phyloP scores from a whole-genome alignment of 345 rosid species.

The Eucalyptus sideroxylon region DNA sequence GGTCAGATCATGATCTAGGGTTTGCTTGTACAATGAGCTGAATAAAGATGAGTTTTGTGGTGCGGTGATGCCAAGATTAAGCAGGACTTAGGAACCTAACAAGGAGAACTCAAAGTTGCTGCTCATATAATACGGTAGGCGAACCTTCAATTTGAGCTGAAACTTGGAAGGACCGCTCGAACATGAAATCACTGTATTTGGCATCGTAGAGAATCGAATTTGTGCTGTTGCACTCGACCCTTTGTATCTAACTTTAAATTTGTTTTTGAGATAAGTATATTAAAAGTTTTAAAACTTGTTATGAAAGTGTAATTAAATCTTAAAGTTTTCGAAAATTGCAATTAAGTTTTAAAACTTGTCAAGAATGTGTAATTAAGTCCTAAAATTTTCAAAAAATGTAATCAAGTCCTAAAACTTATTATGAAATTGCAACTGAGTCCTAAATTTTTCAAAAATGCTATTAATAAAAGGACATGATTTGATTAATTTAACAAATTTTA shows the following conservation, averaged over 20 bases:
- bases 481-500: too few species aligned
- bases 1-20: not conserved
- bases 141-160: not conserved
- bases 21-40: not conserved
- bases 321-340: too few species aligned
- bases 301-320: too few species aligned
- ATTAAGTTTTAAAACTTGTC: too few species aligned
- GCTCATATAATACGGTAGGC: not conserved
- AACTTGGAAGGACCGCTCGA: not conserved
- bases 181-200: not conserved
- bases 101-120: not conserved
- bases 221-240: not conserved
- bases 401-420: too few species aligned
- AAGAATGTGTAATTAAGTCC: too few species aligned
- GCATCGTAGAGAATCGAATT: not conserved
- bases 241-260: not conserved
- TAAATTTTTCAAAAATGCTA: too few species aligned
- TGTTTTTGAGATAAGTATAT: too few species aligned
- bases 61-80: not conserved
- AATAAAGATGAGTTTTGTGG: not conserved
- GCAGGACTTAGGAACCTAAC: not conserved
- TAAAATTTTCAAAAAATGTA: too few species aligned
- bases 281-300: too few species aligned
- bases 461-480: too few species aligned
- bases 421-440: too few species aligned